Conservation (phyloP, 1,284 basidiomycete genomes). For the Uromyces viciae-fabae region DNA sequence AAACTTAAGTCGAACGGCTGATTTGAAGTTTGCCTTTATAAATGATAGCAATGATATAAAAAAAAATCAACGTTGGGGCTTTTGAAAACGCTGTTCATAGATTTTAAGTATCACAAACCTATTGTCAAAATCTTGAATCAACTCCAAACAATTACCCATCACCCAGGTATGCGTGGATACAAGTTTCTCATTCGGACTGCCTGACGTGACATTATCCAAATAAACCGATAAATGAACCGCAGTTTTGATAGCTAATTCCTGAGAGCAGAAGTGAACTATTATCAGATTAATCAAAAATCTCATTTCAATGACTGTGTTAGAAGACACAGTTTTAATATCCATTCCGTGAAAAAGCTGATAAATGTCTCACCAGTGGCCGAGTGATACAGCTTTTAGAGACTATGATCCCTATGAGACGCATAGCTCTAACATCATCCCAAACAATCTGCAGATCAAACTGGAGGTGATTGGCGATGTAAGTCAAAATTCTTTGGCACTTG, state of each 20-base stretch:
- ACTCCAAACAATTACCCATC: slow-evolving; percentile 37
- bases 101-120: not conserved
- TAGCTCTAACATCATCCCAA: slow-evolving; percentile 24
- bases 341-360: not conserved
- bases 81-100: not conserved
- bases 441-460: not conserved
- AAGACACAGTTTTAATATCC: not conserved
- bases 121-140: not conserved
- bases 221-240: not conserved
- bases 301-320: not conserved
- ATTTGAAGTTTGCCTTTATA: not conserved
- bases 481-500: slow-evolving; percentile 17
- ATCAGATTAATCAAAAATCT: not conserved
- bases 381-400: slow-evolving; percentile 24
- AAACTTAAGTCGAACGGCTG: slow-evolving; percentile 1
- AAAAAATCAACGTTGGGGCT: not conserved
- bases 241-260: not conserved
- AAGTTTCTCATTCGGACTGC: not conserved
- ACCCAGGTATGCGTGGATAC: slow-evolving; percentile 34
- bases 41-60: not conserved
- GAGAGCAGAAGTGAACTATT: not conserved
- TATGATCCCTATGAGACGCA: slow-evolving; percentile 37
- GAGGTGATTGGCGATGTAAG: not conserved
- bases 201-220: not conserved
- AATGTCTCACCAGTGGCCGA: slow-evolving; percentile 19